Evolutionary conservation across 306 rosid genomes (phyloP).

Genomic region (Begonia masoniana): DNA sequence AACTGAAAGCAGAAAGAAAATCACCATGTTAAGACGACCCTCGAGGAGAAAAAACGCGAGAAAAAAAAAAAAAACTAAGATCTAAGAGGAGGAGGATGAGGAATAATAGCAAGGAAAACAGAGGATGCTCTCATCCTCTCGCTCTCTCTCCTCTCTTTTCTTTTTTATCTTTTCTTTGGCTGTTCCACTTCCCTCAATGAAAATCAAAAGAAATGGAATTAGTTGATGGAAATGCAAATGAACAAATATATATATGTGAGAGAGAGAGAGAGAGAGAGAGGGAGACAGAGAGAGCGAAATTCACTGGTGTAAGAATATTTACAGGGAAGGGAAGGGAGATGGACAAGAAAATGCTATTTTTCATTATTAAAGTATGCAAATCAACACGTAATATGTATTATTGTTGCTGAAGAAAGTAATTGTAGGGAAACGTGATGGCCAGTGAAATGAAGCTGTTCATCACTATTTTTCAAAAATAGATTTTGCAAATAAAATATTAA

Average conservation of each 20-base stretch:
- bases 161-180: slow-evolving; percentile 30
- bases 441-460: too few species aligned
- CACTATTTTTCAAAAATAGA: too few species aligned
- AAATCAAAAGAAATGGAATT: slow-evolving; percentile 57
- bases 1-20: slow-evolving; percentile 18
- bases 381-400: too few species aligned
- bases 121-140: slow-evolving; percentile 64
- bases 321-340: slow-evolving; percentile 47
- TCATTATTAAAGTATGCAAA: background rate
- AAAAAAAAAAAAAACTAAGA: slow-evolving; percentile 33
- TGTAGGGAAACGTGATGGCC: too few species aligned
- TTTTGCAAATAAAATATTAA: too few species aligned
- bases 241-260: slow-evolving; percentile 20
- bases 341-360: slow-evolving; percentile 27
- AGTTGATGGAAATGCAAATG: slow-evolving; percentile 32
- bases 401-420: too few species aligned
- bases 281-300: slow-evolving; percentile 36
- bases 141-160: slow-evolving; percentile 29
- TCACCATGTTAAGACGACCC: slow-evolving; percentile 47
- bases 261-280: background rate
- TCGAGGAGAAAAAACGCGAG: slow-evolving; percentile 21
- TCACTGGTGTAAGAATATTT: slow-evolving; percentile 71
- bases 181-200: slow-evolving; percentile 59
- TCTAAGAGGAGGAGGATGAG: slow-evolving; percentile 34
- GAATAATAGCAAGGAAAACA: slow-evolving; percentile 49